Evolutionary conservation across 441 rosid genomes (phyloP).

Genomic region (Gossypium schwendimanii): DNA sequence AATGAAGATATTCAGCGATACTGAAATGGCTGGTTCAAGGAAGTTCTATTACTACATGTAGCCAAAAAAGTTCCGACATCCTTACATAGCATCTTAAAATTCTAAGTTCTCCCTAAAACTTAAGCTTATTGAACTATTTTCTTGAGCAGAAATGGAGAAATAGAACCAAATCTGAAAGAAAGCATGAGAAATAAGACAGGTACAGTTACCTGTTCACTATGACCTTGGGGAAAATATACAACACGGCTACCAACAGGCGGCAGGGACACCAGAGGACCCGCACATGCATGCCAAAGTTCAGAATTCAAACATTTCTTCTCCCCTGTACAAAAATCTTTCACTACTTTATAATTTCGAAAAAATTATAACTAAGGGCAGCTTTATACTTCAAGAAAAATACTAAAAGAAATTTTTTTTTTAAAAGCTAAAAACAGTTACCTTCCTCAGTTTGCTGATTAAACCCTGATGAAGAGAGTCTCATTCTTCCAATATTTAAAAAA

Average conservation of each 20-base stretch:
- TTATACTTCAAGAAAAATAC: not conserved
- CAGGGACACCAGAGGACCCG: slow-evolving; percentile 91
- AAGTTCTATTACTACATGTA: not conserved
- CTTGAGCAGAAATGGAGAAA: not conserved
- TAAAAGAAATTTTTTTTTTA: not conserved
- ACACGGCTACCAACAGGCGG: slow-evolving; percentile 84
- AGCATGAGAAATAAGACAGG: not conserved
- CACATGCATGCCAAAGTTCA: slow-evolving; percentile 99
- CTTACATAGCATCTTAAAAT: not conserved
- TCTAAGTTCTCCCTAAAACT: not conserved
- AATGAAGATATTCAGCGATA: not conserved
- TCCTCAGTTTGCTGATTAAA: slow-evolving; percentile 78
- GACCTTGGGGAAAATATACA: slow-evolving; percentile 94
- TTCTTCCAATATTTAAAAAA: slow-evolving; percentile 24
- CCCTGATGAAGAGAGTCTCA: slow-evolving; percentile 90
- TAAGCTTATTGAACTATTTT: not conserved
- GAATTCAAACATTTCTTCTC: slow-evolving; percentile 70
- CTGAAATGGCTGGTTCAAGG: not conserved
- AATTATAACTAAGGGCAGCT: not conserved
- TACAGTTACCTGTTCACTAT: slow-evolving; percentile 74
- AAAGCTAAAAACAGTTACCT: slow-evolving; percentile 40
- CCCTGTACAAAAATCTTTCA: slow-evolving; percentile 29
- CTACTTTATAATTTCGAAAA: slow-evolving; percentile 8
- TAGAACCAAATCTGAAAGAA: not conserved
- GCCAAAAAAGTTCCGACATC: not conserved